Conservation (phyloP, 768 basidiomycete genomes). For the Erythrobasidium yunnanense region DNA sequence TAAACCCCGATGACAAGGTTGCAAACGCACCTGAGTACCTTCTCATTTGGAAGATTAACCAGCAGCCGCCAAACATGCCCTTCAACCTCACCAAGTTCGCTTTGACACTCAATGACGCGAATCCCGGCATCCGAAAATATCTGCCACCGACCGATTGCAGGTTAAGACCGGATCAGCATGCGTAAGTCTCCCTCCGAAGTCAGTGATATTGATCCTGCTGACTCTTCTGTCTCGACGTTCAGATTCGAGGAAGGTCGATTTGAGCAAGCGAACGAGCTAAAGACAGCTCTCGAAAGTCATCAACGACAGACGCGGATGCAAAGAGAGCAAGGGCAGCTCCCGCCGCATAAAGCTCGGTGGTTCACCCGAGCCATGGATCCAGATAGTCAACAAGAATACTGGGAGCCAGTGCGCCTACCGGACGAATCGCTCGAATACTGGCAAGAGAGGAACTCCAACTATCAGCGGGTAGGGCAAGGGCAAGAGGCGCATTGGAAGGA, state of each 20-base stretch:
- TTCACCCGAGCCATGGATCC: slow-evolving; percentile 69
- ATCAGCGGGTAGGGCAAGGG: slow-evolving; percentile 43
- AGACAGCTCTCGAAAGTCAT: slow-evolving; percentile 65
- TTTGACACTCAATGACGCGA: slow-evolving; percentile 80
- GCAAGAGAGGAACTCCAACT: slow-evolving; percentile 61
- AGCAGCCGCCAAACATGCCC: slow-evolving; percentile 60
- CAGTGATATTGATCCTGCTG: too few species aligned
- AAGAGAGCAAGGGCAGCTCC: slow-evolving; percentile 61
- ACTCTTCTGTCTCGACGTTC: background rate
- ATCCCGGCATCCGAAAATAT: slow-evolving; percentile 51
- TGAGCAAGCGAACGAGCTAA: slow-evolving; percentile 69
- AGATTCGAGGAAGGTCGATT: slow-evolving; percentile 74
- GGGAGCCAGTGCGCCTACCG: slow-evolving; percentile 55
- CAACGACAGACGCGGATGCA: slow-evolving; percentile 54
- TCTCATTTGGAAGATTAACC: slow-evolving; percentile 84
- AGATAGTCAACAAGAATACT: slow-evolving; percentile 81
- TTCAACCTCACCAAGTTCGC: slow-evolving; percentile 95
- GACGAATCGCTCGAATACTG: slow-evolving; percentile 64
- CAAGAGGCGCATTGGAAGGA: slow-evolving; percentile 50
- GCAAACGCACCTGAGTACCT: slow-evolving; percentile 57
- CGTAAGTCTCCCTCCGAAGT: slow-evolving; percentile 41
- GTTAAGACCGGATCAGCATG: slow-evolving; percentile 80
- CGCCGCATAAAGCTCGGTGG: slow-evolving; percentile 76
- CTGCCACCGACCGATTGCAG: slow-evolving; percentile 85
- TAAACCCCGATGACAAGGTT: slow-evolving; percentile 63